Conservation (phyloP, 1,284 basidiomycete species). For the Puccinia coronata region DNA sequence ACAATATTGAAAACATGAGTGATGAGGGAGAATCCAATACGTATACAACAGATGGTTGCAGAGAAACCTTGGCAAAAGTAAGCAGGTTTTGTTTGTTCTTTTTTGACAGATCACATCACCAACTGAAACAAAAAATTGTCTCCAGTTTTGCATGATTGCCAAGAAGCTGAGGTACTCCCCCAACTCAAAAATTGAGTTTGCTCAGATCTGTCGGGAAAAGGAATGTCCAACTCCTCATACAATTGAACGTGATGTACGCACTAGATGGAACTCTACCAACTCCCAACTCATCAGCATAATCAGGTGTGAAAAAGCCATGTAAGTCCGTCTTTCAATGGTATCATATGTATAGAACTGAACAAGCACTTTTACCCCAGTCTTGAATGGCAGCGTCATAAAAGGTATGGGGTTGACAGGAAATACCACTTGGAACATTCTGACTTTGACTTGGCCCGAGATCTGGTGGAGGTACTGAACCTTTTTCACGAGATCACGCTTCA, state of each 20-base stretch:
- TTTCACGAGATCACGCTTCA: constrained; percentile 5
- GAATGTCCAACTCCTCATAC: neutral
- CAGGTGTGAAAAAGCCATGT: neutral
- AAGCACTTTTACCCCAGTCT: neutral
- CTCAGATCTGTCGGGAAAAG: neutral
- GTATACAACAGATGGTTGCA: neutral
- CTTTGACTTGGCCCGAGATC: neutral
- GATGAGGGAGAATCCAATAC: neutral
- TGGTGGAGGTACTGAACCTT: neutral
- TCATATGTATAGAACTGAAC: neutral
- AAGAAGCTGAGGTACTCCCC: neutral
- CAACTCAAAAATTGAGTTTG: neutral
- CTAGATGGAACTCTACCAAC: no score
- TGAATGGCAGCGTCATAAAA: constrained; percentile 1
- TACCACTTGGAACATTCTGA: neutral
- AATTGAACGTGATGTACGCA: constrained; percentile 6
- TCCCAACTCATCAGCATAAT: constrained; percentile 2
- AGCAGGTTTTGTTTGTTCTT: neutral
- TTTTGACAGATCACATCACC: no score
- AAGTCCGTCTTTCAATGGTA: neutral
- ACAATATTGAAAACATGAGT: neutral
- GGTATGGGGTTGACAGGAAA: neutral
- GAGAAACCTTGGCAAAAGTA: neutral
- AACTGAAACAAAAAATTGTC: neutral
- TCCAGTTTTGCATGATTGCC: neutral